Conservation (phyloP, 2,329 filamentous ascomycete species). For the Ophiostoma quercus region DNA sequence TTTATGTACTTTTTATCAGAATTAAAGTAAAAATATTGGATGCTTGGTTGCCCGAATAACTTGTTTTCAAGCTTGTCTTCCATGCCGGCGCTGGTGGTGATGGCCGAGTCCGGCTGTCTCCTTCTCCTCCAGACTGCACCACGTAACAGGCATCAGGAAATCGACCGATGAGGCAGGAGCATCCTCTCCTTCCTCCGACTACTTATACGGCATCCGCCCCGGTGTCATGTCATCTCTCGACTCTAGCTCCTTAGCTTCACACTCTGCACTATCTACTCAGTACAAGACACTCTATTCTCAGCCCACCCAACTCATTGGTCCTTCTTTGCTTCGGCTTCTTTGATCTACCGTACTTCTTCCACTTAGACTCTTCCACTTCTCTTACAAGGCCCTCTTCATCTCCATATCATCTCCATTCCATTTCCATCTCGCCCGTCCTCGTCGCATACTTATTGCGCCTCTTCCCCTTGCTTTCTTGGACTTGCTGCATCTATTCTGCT, state of each 20-base stretch:
- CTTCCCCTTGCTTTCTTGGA: not conserved
- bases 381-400: not conserved
- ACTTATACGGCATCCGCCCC: slow-evolving; percentile 5
- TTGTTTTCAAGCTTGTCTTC: not conserved
- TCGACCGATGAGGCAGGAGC: not conserved
- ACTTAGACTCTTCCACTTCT: not conserved
- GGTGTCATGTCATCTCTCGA: not conserved
- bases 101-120: slow-evolving; percentile 6
- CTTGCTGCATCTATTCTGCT: not conserved
- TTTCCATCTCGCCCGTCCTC: slow-evolving; percentile 1
- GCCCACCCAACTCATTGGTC: not conserved
- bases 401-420: slow-evolving; percentile 10
- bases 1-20: not conserved
- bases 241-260: slow-evolving; percentile 14
- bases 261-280: not conserved
- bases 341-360: slow-evolving; percentile 6
- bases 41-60: not conserved
- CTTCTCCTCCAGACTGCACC: not conserved
- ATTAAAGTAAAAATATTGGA: not conserved
- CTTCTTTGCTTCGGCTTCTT: slow-evolving; percentile 1
- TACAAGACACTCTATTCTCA: not conserved
- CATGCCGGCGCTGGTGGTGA: not conserved
- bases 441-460: not conserved
- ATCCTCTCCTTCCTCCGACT: not conserved
- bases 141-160: not conserved